Percentiles rank a stretch among this genome's conserved stretches.
Evolutionary conservation across 495 filamentous ascomycete species (phyloP).

Genomic region (Daldinia bambusicola): DNA sequence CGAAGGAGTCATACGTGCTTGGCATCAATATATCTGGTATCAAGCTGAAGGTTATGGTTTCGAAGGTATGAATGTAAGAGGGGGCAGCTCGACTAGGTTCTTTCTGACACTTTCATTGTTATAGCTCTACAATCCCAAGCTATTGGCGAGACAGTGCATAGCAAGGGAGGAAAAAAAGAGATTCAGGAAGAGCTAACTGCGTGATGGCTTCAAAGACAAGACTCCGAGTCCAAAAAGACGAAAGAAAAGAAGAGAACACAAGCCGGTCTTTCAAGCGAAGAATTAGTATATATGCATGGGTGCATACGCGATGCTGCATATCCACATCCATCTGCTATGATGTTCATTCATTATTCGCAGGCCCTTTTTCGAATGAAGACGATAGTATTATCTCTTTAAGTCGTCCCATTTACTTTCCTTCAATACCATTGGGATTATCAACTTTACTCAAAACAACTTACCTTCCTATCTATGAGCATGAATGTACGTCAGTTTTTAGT

Average conservation of each 20-base stretch:
- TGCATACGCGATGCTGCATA: slow-evolving; percentile 17
- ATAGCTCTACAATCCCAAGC: slow-evolving; percentile 23
- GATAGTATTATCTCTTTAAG: not conserved
- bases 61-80: not conserved
- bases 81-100: slow-evolving; percentile 2
- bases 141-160: slow-evolving; percentile 37
- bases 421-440: not conserved
- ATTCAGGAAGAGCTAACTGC: slow-evolving; percentile 15
- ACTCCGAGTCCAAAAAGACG: slow-evolving; percentile 26
- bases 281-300: slow-evolving; percentile 36
- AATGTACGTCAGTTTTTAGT: slow-evolving; percentile 29
- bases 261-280: slow-evolving; percentile 34
- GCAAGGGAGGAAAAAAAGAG: slow-evolving; percentile 28
- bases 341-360: not conserved
- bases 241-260: slow-evolving; percentile 43
- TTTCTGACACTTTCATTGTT: slow-evolving; percentile 40
- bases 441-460: slow-evolving; percentile 5
- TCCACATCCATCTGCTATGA: slow-evolving; percentile 8
- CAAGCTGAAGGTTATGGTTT: not conserved
- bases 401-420: not conserved
- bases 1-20: slow-evolving; percentile 2
- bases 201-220: slow-evolving; percentile 41
- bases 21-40: not conserved
- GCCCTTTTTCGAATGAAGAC: not conserved
- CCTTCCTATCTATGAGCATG: not conserved